A percentile compares a stretch with the other conserved stretches of the same genome.
Conservation (phyloP, 2,329 filamentous ascomycete species). For the Epichloe elymi region DNA sequence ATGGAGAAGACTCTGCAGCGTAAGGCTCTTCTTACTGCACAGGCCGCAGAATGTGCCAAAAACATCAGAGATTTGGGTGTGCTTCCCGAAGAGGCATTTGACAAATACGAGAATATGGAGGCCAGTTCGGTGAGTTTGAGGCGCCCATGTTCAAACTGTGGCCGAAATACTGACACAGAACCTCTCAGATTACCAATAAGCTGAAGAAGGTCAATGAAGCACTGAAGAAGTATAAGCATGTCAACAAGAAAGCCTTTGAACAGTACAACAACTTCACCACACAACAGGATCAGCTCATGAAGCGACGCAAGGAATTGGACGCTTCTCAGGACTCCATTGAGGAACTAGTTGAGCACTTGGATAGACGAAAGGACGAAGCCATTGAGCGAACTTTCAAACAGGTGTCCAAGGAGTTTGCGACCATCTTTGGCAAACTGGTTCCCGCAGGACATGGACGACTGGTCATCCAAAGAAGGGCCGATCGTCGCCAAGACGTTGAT, state of each 20-base stretch:
- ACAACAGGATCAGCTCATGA: conserved; percentile 75
- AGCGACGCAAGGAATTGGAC: conserved; percentile 76
- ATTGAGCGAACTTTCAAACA: conserved; percentile 98
- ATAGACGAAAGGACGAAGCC: conserved; percentile 92
- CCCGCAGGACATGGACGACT: conserved; percentile 84
- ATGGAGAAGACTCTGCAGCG: conserved; percentile 89
- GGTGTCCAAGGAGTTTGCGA: conserved; percentile 83
- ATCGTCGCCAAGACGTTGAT: conserved; percentile 45
- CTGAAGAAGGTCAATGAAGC: conserved; percentile 87
- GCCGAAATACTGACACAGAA: conserved; percentile 7
- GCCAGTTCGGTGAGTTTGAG: conserved; percentile 51
- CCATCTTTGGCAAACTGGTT: conserved; percentile 88
- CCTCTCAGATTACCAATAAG: conserved; percentile 40
- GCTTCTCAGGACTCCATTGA: conserved; percentile 78
- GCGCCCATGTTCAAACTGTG: not conserved
- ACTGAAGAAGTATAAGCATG: conserved; percentile 90
- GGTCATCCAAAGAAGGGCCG: conserved; percentile 82
- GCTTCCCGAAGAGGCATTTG: conserved; percentile 84
- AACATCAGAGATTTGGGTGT: conserved; percentile 90
- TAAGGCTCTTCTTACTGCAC: conserved; percentile 64
- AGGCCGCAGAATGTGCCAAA: conserved; percentile 68
- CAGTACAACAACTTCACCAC: conserved; percentile 96
- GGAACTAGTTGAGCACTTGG: conserved; percentile 81
- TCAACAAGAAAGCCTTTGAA: conserved; percentile 99
- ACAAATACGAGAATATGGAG: conserved; percentile 75